Evolutionary conservation across 2,329 filamentous ascomycete species (phyloP), one percentile per base, ranked within the genome.

Genomic region (Lasiodiplodia theobromae): DNA sequence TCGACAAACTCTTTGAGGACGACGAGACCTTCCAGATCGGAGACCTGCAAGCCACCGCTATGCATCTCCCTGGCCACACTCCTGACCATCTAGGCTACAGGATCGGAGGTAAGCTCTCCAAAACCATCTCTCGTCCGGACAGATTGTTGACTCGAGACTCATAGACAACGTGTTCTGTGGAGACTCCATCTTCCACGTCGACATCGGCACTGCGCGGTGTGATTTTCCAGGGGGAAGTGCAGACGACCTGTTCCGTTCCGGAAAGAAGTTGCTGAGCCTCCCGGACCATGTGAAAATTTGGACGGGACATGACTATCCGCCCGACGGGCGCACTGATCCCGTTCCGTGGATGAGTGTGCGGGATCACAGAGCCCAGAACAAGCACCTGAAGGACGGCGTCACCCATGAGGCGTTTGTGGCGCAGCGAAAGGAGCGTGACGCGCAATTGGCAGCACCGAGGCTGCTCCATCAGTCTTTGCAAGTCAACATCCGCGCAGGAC

Each of bases 1-100:
- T 89, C 72, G 85, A 87, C 60, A 76, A 80, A 8, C 77, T 87
- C 6, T 85, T 85, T 40, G 75, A 83, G 0, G 85, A 88, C 54
- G 81, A 86, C 52, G 85, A 88, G 69, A 69, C 69, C 0, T 88
- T 89, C 70, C 18, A 70, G 0, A 80, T 89, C 49, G 87, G 87
- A 0, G 68, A 74, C 0, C 53, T 89, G 7, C 72, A 70, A 2
- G 85, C 77, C 1, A 77, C 73, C 2, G 86, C 82, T 0, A 71
- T 89, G 0, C 83, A 88, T 70, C 81, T 89, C 0, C 86, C 87
- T 0, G 87, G 86, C 0, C 86, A 89, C 71, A 88, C 86, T 0
- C 85, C 86, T 0, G 87, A 89, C 69, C 86, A 88, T 68, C 72
- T 87, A 16, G 87, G 86, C 0, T 89, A 89, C 70, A 75, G 78